Conservation (phyloP, 106 monocot species). For the Acorus gramineus region DNA sequence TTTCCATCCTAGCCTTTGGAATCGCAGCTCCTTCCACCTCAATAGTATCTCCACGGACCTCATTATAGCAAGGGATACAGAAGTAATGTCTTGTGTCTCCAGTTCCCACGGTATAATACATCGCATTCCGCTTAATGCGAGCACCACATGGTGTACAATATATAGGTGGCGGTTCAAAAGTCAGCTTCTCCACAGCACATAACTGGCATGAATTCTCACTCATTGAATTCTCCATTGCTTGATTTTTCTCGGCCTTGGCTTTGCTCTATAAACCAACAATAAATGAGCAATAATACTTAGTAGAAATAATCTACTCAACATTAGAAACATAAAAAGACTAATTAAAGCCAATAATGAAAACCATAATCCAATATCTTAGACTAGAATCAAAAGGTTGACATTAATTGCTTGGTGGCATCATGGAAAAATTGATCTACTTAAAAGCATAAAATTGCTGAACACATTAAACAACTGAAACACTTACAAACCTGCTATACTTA, state of each 20-base stretch:
- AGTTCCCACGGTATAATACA: slow-evolving; percentile 72
- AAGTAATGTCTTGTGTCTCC: slow-evolving; percentile 78
- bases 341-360: too few species aligned
- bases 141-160: slow-evolving; percentile 97
- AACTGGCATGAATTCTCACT: slow-evolving; percentile 95
- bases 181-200: slow-evolving; percentile 90
- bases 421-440: too few species aligned
- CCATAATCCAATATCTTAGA: too few species aligned
- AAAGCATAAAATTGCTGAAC: too few species aligned
- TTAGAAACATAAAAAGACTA: background rate
- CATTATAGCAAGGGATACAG: slow-evolving; percentile 86
- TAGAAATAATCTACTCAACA: background rate
- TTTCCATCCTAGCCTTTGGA: slow-evolving; percentile 71
- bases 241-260: slow-evolving; percentile 96
- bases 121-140: slow-evolving; percentile 92
- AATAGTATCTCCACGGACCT: slow-evolving; percentile 79
- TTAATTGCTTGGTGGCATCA: too few species aligned
- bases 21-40: slow-evolving; percentile 54
- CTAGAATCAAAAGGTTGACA: too few species aligned
- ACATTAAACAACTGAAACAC: too few species aligned
- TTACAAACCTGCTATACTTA: too few species aligned
- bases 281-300: background rate
- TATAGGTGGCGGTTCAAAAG: slow-evolving; percentile 95
- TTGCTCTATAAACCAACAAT: slow-evolving; percentile 51
- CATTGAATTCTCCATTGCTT: slow-evolving; percentile 81